A percentile compares a stretch with the other conserved stretches of the same genome.
Conservation (phyloP, 768 basidiomycete genomes). For the Auriscalpium vulgare region DNA sequence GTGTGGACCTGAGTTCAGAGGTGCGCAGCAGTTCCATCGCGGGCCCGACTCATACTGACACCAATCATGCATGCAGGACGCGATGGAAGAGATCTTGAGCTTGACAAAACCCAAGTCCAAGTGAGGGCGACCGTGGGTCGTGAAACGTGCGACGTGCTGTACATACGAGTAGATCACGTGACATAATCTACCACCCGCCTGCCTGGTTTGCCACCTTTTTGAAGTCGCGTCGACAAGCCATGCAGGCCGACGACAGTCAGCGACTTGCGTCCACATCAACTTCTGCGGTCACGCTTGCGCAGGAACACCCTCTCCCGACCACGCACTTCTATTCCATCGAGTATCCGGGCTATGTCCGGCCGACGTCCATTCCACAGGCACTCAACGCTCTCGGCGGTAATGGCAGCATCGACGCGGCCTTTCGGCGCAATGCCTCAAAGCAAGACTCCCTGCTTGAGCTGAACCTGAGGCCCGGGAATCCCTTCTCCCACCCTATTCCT, state of each 20-base stretch:
- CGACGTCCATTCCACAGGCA: constrained; percentile 52
- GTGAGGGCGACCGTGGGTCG: constrained; percentile 4
- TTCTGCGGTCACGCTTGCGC: constrained; percentile 20
- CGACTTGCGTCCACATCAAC: not conserved
- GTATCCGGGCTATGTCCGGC: constrained; percentile 80
- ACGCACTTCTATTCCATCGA: constrained; percentile 74
- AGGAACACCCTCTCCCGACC: constrained; percentile 40
- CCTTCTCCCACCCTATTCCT: constrained; percentile 76
- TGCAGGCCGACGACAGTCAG: not conserved
- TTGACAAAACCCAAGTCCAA: not conserved
- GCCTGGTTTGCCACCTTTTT: not conserved
- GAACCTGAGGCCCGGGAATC: constrained; percentile 61
- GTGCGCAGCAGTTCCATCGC: constrained; percentile 27
- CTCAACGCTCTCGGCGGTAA: constrained; percentile 65
- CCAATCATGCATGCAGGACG: constrained; percentile 29
- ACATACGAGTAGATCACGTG: not conserved
- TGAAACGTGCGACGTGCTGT: not conserved
- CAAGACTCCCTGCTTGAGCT: constrained; percentile 68
- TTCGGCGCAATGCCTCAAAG: constrained; percentile 60
- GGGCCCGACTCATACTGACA: not conserved
- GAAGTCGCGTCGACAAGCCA: not conserved
- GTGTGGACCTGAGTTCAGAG: constrained; percentile 48
- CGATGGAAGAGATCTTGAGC: constrained; percentile 35
- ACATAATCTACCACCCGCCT: no score
- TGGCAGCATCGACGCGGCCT: constrained; percentile 62